Base-by-base conservation (phyloP, 805 yeast genomes). In the Teunomyces tritomae region DNA sequence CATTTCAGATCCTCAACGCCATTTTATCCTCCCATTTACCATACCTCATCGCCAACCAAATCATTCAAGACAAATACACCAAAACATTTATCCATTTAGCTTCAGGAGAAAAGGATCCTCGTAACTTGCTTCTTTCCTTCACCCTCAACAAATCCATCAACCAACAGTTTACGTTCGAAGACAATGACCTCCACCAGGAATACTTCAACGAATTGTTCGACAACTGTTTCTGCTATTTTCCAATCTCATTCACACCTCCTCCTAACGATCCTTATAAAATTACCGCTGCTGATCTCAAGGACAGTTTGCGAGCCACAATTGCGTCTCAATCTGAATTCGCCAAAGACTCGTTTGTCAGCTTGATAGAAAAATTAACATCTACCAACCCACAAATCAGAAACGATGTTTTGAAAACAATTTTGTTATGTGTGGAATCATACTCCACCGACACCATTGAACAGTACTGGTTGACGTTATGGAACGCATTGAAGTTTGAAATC, bases 201-300 rank as follows among this genome's bases (percentile, higher is more conserved):
- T 68, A 63, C 57, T 59, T 78, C 28, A 85, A 85, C 54, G 89
- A 87, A 8, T 63, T 94, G 49, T 95, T 91, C 62, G 99, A 94
- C 62, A 81, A 87, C 30, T 74, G 89, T 35, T 95, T 92, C 62
- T 94, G 99, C 65, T 94, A 94, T 68, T 94, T 92, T 70, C 99
- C 99, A 9, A 91, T 94, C 37, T 87, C 97, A 1, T 94, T 95
- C 68, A 84, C 83, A 49, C 96, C 98, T 1, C 96, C 98, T 3
- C 80, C 83, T 42, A 88, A 88, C 63, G 96, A 92, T 57, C 91
- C 94, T 0, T 89, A 90, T 62, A 82, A 84, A 52, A 87, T 89
- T 53, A 82, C 96, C 0, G 80, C 89, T 1, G 79, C 76, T 1
- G 87, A 89, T 46, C 72, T 95, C 55, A 89, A 88, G 59, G 39